A percentile compares a stretch with the other conserved stretches of the same genome.
Evolutionary conservation across 2,329 filamentous ascomycete species (phyloP).

Genomic region (Pleomassaria siparia): DNA sequence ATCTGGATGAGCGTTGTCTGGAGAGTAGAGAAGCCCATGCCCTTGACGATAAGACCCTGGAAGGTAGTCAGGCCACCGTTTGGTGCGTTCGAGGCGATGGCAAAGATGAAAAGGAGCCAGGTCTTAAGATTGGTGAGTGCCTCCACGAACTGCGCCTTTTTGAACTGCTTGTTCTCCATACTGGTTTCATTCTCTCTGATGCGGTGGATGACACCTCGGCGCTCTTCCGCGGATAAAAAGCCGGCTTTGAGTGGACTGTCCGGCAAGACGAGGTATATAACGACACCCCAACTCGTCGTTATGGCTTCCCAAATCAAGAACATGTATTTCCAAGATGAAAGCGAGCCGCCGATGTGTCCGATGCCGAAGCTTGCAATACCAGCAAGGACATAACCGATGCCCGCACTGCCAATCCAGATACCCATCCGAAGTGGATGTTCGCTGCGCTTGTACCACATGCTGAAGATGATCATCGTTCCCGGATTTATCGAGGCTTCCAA

Average conservation of each 20-base stretch:
- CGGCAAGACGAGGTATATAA: constrained; percentile 42
- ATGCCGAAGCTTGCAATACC: no score
- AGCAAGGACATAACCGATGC: constrained; percentile 19
- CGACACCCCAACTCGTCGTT: constrained; percentile 29
- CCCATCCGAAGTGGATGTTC: constrained; percentile 37
- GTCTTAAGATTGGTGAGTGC: constrained; percentile 40
- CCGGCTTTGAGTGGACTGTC: constrained; percentile 37
- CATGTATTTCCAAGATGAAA: no score
- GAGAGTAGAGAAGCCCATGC: neutral
- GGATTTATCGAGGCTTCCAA: constrained; percentile 60
- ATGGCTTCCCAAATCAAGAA: no score
- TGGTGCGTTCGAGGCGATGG: constrained; percentile 43
- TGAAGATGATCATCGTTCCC: constrained; percentile 49
- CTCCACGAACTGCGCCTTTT: constrained; percentile 39
- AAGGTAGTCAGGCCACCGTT: constrained; percentile 44
- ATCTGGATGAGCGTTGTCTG: neutral
- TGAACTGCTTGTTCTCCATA: constrained; percentile 39
- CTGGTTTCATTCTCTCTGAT: constrained; percentile 42
- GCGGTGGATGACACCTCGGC: constrained; percentile 33
- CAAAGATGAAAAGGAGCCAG: constrained; percentile 40
- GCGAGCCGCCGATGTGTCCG: no score
- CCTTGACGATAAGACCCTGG: constrained; percentile 41
- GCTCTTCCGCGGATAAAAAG: constrained; percentile 38
- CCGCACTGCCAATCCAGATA: constrained; percentile 33
- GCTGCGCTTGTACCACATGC: constrained; percentile 44